Conservation (phyloP, 1,284 basidiomycete species). For the Inonotus obliquus region DNA sequence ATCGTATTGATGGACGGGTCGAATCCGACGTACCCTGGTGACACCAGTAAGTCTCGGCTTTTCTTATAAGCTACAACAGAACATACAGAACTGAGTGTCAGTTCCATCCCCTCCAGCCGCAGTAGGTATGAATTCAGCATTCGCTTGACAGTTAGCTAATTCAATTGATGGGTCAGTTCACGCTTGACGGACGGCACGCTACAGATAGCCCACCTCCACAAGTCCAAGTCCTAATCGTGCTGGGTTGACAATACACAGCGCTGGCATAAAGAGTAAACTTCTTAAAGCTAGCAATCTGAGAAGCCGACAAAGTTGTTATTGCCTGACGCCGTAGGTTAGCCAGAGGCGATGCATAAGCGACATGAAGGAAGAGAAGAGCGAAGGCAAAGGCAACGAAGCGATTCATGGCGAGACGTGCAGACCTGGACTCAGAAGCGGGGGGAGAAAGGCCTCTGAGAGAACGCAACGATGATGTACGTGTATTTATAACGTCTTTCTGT, state of each 20-base stretch:
- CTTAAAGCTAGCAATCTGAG: slow-evolving; percentile 43
- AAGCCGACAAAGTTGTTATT: slow-evolving; percentile 37
- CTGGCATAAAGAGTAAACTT: slow-evolving; percentile 53
- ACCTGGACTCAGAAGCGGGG: not conserved
- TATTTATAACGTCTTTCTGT: slow-evolving; percentile 3
- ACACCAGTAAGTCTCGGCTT: not conserved
- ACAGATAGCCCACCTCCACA: slow-evolving; percentile 44
- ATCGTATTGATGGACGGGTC: slow-evolving; percentile 27
- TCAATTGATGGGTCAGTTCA: not conserved
- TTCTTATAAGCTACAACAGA: too few species aligned
- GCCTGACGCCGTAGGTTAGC: slow-evolving; percentile 25
- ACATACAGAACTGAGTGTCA: slow-evolving; percentile 44
- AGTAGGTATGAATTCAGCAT: slow-evolving; percentile 47
- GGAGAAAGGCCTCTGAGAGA: not conserved
- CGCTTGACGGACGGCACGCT: not conserved
- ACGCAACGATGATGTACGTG: not conserved
- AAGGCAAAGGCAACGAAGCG: not conserved
- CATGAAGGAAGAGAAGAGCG: not conserved
- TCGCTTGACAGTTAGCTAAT: slow-evolving; percentile 48
- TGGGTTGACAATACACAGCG: slow-evolving; percentile 48
- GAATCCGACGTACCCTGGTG: slow-evolving; percentile 35
- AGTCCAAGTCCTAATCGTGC: slow-evolving; percentile 44
- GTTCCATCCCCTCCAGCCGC: slow-evolving; percentile 59
- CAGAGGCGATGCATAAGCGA: slow-evolving; percentile 3
- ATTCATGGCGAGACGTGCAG: not conserved